Base-by-base conservation (phyloP, 2,329 filamentous ascomycete species). In the Aspergillus alliaceus region DNA sequence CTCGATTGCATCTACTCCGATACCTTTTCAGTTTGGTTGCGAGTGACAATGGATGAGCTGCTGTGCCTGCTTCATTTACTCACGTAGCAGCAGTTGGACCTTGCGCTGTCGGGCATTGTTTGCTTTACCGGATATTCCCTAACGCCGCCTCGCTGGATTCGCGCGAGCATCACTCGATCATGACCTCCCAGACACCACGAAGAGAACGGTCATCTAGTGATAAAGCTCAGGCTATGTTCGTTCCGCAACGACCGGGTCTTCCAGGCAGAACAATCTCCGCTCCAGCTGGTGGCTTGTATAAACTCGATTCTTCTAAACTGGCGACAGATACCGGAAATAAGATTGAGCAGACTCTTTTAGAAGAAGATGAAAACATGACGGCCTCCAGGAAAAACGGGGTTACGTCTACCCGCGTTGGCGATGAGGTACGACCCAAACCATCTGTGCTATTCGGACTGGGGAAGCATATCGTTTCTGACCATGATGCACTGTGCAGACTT, bases 231-330 rank as follows among this genome's bases (percentile, higher is more conserved):
- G 59, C 62, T n/a, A 56, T 55, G 49, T 58, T 61, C 53, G 49
- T 66, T 49, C 65, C 64, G 31, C 64, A 66, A 53, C 67, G 72
- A 32, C 72, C 74, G 24, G 60, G 64, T 14, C 67, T 75, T 32
- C 70, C 65, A 39, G 64, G 56, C 52, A 68, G 74, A 54, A 75
- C 74, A 9, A 60, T 64, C 51, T 76, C 74, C 32, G 72, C 73
- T 25, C 73, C 74, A 1, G 60, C 62, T 25, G 72, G 68, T 22
- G 69, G 56, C 40, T 48, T 73, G 56, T 59, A 69, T 53, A 66
- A 66, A 59, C 53, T 71, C 15, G 65, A 69, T 54, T 56, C 62
- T 22, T 40, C 63, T 20, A 65, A 52, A 55, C 62, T 60, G 42
- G 63, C 59, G 24, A 60, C 60, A 53, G 64, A 59, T 9, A 40